A percentile compares a stretch with the other conserved stretches of the same genome.
Evolutionary conservation across 768 basidiomycete genomes (phyloP).

Genomic region (Nidula microcarpa): DNA sequence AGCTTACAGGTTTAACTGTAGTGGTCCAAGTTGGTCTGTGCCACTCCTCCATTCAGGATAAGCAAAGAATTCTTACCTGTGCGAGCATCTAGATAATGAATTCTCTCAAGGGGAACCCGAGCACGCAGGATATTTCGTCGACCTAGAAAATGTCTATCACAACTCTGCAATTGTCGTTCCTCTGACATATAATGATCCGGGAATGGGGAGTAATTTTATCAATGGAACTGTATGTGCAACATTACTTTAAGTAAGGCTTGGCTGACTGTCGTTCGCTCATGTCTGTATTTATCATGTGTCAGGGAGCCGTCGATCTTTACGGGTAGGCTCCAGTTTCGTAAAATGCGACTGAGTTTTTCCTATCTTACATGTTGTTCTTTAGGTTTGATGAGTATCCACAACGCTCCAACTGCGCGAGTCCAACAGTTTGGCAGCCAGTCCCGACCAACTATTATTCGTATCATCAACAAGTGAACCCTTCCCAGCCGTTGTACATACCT

Average conservation of each 20-base stretch:
- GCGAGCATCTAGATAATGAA: conserved; percentile 59
- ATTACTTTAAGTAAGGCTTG: not conserved
- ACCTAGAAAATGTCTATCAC: conserved; percentile 55
- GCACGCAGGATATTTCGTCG: conserved; percentile 55
- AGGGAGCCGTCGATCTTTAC: conserved; percentile 75
- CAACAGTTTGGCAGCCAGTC: conserved; percentile 62
- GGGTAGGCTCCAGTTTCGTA: conserved; percentile 37
- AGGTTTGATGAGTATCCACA: conserved; percentile 74
- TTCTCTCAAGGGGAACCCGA: conserved; percentile 49
- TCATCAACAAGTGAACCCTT: conserved; percentile 45
- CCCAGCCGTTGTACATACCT: conserved; percentile 71
- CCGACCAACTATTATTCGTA: conserved; percentile 61
- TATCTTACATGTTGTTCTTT: not conserved
- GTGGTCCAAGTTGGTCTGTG: too few relatives aligned
- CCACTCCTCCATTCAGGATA: too few relatives aligned
- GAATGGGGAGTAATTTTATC: conserved; percentile 54
- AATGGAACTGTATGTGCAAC: conserved; percentile 55
- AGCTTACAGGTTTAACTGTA: too few relatives aligned
- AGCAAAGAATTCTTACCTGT: not conserved
- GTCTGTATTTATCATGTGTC: too few relatives aligned
- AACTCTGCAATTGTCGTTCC: conserved; percentile 61
- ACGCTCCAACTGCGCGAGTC: conserved; percentile 77
- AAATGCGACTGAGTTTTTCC: not conserved
- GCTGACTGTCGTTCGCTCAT: not conserved
- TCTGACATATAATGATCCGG: conserved; percentile 73